Conservation (phyloP, 768 basidiomycete species). For the Crepidotus variabilis region DNA sequence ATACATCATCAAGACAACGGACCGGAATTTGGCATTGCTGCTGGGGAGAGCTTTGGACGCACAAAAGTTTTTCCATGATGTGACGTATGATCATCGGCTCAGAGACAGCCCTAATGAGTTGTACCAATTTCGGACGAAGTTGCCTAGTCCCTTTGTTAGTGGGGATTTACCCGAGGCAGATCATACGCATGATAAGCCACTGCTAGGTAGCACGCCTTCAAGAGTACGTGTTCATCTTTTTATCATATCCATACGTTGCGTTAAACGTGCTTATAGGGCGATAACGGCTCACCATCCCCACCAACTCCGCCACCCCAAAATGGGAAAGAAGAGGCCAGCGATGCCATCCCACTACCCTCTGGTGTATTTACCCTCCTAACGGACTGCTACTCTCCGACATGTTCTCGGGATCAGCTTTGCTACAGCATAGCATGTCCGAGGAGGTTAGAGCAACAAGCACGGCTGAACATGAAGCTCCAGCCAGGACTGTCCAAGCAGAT, state of each 20-base stretch:
- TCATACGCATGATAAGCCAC: conserved; percentile 21
- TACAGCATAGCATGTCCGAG: conserved; percentile 97
- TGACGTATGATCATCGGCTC: conserved; percentile 96
- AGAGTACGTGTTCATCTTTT: neutral
- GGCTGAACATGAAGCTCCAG: conserved; percentile 91
- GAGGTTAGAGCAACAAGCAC: conserved; percentile 88
- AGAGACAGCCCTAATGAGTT: conserved; percentile 86
- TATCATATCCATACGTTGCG: neutral
- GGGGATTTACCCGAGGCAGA: conserved; percentile 50
- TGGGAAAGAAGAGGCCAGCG: conserved; percentile 41
- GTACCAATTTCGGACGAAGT: conserved; percentile 86
- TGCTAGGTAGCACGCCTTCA: conserved; percentile 13
- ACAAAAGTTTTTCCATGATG: conserved; percentile 99
- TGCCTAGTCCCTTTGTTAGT: conserved; percentile 82
- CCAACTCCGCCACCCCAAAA: conserved; percentile 23
- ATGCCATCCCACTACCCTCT: conserved; percentile 74
- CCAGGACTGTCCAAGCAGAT: conserved; percentile 85
- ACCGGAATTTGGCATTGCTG: conserved; percentile 90
- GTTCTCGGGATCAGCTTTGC: conserved; percentile 90
- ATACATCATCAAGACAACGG: conserved; percentile 97
- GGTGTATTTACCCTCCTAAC: conserved; percentile 96
- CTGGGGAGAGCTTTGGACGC: conserved; percentile 95
- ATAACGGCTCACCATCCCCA: conserved; percentile 21
- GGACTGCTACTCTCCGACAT: conserved; percentile 98
- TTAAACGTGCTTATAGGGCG: conserved; percentile 19